Base-by-base conservation (phyloP, 257 asterid genomes). In the Petunia secreta region DNA sequence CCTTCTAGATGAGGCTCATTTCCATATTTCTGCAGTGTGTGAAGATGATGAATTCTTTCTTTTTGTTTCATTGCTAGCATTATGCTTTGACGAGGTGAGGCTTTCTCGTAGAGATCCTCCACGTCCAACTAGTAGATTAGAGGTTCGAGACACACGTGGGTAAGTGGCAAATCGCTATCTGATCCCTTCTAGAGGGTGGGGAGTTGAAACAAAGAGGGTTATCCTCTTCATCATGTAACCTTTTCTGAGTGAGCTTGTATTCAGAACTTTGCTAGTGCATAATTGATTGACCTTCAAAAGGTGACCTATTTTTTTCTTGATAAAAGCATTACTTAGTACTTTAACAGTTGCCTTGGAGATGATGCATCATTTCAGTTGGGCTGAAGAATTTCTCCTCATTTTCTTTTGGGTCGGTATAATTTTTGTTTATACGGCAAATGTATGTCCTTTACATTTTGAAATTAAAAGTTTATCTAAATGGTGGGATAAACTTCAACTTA, bases 1-100 rank as follows among this genome's bases (percentile, higher is more conserved):
- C 78, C 63, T 75, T 75, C 38, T 63, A 66, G 80, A 68, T 8
- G 43, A 54, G 38, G 40, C n/a, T 68, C n/a, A 8, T 43, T 43
- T 43, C 13, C 7, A 4, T 55, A 4, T 64, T 34, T 15, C 63
- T 37, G 80, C 37, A 25, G 2, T 34, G 80, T 43, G 82, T 14
- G 52, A 57, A 69, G 75, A 63, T 54, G n/a, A 68, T 76, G 16
- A 11, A 25, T 52, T 58, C 8, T 68, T 53, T 38, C 55, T 78
- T 76, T 68, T 48, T 39, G 79, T 64, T 68, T 59, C 53, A 48
- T 73, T 4, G 0, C 46, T 14, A 64, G 46, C 62, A 13, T 73
- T 69, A 50, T 50, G 78, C 46, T 50, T 36, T 50, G 62, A 71
- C 3, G 41, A 71, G 43, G 59, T 71, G 77, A 48, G 77, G 60